Evolutionary conservation across 805 yeast genomes (phyloP), one percentile per base, ranked within the genome.

Genomic region (Candida xiaguanensis): DNA sequence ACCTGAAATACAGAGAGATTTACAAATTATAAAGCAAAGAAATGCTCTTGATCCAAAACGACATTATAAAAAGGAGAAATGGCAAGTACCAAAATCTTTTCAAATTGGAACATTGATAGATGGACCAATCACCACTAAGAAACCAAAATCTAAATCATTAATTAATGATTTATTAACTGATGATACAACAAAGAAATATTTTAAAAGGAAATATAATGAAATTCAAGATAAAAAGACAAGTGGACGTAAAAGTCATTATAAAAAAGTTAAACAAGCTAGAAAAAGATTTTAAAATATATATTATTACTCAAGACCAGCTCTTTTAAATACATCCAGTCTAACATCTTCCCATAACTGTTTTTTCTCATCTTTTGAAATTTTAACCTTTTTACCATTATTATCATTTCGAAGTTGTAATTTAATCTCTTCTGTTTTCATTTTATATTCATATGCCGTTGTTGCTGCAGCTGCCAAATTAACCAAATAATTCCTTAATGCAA

Each of bases 31-130:
- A 43, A 82, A 87, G 54, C 86, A 91, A 66, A 79, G 99, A 62
- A 83, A 85, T 40, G 96, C 89, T 8, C 71, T 93, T 45, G 98
- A 93, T 57, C 98, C 97, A 6, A 93, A 93, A 64, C 77, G 97
- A 51, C 96, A 88, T 63, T 93, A 93, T 64, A 88, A 86, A 63
- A 87, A 86, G 58, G 93, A 84, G 43, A 80, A 80, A 45, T 83
- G 89, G 84, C 73, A 71, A 36, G 71, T 74, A 6, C 91, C 95
- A 33, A 86, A 85, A 52, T 78, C 72, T 48, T 89, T 93, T 58
- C 93, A 91, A 42, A 76, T 85, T 50, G 99, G 99, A 12, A 89
- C 96, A 0, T 77, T 93, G 26, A 62, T 90, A 18, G 93, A 85
- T 50, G 91, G 89, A 31, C 28, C 28, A n/a, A 25, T 25, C 6